Evolutionary conservation across 768 basidiomycete species (phyloP), one percentile per base, ranked within the genome.

Genomic region (Boletellus ananas): DNA sequence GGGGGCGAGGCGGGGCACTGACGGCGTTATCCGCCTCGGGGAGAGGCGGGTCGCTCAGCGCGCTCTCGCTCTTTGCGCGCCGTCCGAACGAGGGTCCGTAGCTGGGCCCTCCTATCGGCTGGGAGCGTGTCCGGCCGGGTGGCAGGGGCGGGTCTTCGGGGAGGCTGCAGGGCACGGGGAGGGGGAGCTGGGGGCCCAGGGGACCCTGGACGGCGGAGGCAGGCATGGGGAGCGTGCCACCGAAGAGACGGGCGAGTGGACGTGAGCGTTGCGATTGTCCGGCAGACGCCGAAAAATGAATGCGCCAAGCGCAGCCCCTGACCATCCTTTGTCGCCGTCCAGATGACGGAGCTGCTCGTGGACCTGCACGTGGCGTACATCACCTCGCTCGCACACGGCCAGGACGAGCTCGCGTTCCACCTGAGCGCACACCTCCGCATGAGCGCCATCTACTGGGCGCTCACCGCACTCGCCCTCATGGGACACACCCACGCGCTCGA

Each of bases 381-480:
- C 58, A n/a, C n/a, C n/a, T n/a, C n/a, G n/a, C n/a, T n/a, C n/a
- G n/a, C n/a, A n/a, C n/a, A n/a, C 89, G 85, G 74, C 69, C 85
- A 86, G 50, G 83, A 91, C 73, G 91, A 93, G 56, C 77, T 96
- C 16, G 76, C 79, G 1, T 95, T 95, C 70, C 91, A 95, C 66
- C 76, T 95, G 17, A 94, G 94, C 0, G 77, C 93, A 12, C 96
- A 99, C 68, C 79, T 98, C 7, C 88, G 95, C 7, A 75, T 99
- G 70, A 98, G 97, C 67, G 95, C 94, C 2, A 76, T 98, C 8
- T 99, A 96, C 68, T 99, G 96, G 96, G 96, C 93, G 8, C 73
- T 94, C 35, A 92, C 88, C 0, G 93, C 96, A 0, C 72, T 95
- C 3, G 87, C 79, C 34, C 74, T 93, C 40, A 88, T 98, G 84